Evolutionary conservation across 331 rosid genomes (phyloP), one percentile per base, ranked within the genome.

Genomic region (Quercus phellos): DNA sequence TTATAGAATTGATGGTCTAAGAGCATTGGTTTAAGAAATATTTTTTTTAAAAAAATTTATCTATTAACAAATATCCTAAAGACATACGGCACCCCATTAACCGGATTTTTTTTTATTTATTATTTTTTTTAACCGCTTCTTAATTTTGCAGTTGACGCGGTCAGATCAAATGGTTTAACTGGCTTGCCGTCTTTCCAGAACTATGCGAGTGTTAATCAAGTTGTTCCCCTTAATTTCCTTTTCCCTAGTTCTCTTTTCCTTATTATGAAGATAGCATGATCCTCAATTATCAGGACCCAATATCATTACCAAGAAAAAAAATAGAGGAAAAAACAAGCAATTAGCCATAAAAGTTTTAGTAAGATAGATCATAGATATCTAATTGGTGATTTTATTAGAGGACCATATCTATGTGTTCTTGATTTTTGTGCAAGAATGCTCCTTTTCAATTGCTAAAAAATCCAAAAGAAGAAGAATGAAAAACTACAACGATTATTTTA

Each of bases 111-210:
- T 21, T 3, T 10, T 18, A 3, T 16, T 5, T 5, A 0, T 13
- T 3, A 5, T 30, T 29, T 16, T 61, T 29, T 63, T 16, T 0
- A 61, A 14, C 7, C 14, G 1, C 46, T 30, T 16, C 17, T 30
- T 18, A 6, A 32, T 34, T 8, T 66, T 66, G 24, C 10, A 66
- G 6, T 55, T 63, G 81, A 72, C 54, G 79, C 59, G 27, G 77
- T 71, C 18, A 18, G 26, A 74, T 34, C 54, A 26, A 58, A 4
- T 21, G 10, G 38, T 78, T 81, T 73, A 81, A 81, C 83, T 16
- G 27, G 55, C 18, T 76, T 73, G 77, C 80, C 83, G 72, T 70
- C 51, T 64, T 32, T 81, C 68, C 18, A 30, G 59, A 72, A 74
- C 42, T 35, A 76, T 75, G 35, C 72, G 71, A 50, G 4, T 27